Percentiles rank a stretch among this genome's conserved stretches.
Evolutionary conservation across 805 yeast genomes (phyloP).

Genomic region (Groenewaldozyma salmanticensis): DNA sequence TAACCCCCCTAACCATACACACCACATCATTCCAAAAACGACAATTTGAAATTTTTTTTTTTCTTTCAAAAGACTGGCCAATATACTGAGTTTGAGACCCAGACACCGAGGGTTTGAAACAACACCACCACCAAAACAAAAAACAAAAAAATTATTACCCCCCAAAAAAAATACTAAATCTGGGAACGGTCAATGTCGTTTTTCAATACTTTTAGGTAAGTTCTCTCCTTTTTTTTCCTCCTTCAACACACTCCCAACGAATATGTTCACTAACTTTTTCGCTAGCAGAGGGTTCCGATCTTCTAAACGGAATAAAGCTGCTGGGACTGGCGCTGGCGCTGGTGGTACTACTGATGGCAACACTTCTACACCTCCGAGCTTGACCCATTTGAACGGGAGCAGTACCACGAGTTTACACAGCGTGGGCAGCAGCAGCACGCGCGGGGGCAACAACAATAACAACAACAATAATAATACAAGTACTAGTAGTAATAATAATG

Average conservation of each 20-base stretch:
- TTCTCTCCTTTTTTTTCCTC: background rate
- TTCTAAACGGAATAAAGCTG: conserved; percentile 37
- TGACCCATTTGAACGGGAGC: background rate
- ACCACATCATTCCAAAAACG: too few species aligned
- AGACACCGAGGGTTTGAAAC: too few species aligned
- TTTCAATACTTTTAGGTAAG: conserved; percentile 26
- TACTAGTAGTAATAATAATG: conserved; percentile 4
- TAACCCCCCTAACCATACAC: background rate
- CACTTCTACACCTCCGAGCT: background rate
- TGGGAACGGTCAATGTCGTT: conserved; percentile 20
- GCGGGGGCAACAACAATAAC: conserved; percentile 10
- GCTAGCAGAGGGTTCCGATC: conserved; percentile 47
- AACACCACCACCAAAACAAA: too few species aligned
- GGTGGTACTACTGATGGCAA: conserved; percentile 9
- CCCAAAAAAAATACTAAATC: background rate
- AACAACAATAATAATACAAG: conserved; percentile 7
- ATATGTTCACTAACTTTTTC: too few species aligned
- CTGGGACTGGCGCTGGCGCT: conserved; percentile 14
- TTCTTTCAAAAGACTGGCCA: too few species aligned
- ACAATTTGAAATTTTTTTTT: too few species aligned
- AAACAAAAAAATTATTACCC: background rate
- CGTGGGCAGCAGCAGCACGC: conserved; percentile 21
- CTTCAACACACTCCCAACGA: background rate
- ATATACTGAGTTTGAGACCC: too few species aligned
- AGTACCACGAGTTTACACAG: conserved; percentile 15